Evolutionary conservation across 1,284 basidiomycete genomes (phyloP).

Genomic region (Wolfiporia cocos): DNA sequence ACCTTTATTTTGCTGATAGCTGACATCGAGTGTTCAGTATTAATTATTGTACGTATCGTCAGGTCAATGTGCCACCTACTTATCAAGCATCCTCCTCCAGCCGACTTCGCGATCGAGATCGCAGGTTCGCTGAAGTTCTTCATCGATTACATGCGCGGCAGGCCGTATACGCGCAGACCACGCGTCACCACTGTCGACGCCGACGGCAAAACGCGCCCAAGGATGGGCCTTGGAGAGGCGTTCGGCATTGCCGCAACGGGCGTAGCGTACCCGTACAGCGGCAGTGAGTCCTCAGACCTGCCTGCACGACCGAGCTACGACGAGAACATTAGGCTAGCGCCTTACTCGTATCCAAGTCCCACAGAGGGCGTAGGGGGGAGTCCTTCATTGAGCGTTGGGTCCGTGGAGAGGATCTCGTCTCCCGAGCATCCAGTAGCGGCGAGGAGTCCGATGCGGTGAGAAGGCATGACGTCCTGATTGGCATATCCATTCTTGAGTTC

Average conservation of each 20-base stretch:
- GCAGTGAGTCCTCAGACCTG: constrained; percentile 8
- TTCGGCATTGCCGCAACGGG: constrained; percentile 36
- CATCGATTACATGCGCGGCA: constrained; percentile 39
- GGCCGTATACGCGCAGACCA: constrained; percentile 37
- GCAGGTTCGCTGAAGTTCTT: constrained; percentile 57
- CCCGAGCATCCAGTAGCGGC: too few relatives aligned
- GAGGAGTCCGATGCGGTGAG: too few relatives aligned
- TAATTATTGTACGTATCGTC: constrained; percentile 51
- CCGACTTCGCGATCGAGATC: constrained; percentile 65
- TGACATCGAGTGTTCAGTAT: too few relatives aligned
- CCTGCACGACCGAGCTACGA: constrained; percentile 31
- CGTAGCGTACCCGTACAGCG: constrained; percentile 8
- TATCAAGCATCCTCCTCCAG: constrained; percentile 24
- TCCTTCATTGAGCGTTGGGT: too few relatives aligned
- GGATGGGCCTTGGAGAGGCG: constrained; percentile 41
- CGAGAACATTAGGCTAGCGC: constrained; percentile 39
- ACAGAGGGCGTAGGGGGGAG: background rate
- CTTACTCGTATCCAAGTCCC: constrained; percentile 29
- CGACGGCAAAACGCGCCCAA: constrained; percentile 20
- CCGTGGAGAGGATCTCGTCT: too few relatives aligned
- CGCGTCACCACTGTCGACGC: constrained; percentile 21
- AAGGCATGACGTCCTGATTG: too few relatives aligned
- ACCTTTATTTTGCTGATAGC: too few relatives aligned
- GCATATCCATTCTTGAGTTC: too few relatives aligned
- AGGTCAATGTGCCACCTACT: background rate